Evolutionary conservation across 164 flowering plant genomes (phyloP).

Genomic region (Akebia trifoliata): DNA sequence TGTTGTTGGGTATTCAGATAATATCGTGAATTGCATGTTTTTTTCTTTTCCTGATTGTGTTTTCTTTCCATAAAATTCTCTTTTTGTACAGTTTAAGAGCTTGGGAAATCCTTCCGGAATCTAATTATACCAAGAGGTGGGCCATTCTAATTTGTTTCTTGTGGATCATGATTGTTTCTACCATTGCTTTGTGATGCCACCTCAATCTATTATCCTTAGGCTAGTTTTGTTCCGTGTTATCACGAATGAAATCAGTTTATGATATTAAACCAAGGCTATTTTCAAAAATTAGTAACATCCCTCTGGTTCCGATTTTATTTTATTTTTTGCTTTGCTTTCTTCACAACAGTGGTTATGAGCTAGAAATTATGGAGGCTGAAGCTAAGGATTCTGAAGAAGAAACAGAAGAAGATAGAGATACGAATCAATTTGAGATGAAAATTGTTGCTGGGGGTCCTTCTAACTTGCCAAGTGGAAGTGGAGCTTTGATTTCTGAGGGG

Average conservation of each 20-base stretch:
- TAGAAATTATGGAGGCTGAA: slow-evolving; percentile 78
- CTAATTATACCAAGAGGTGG: slow-evolving; percentile 68
- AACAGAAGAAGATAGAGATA: slow-evolving; percentile 23
- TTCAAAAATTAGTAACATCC: neutral
- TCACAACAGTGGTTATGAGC: slow-evolving; percentile 68
- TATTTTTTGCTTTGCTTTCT: neutral
- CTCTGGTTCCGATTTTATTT: neutral
- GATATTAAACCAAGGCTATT: neutral
- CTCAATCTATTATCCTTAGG: neutral
- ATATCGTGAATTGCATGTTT: neutral
- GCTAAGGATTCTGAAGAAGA: slow-evolving; percentile 96
- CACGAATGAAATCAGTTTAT: neutral
- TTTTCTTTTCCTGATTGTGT: neutral
- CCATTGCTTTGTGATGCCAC: neutral
- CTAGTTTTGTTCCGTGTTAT: too few species aligned
- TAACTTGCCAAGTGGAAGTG: slow-evolving; percentile 23
- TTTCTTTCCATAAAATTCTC: neutral
- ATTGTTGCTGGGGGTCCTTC: slow-evolving; percentile 22
- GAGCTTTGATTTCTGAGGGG: slow-evolving; percentile 8
- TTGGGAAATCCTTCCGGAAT: slow-evolving; percentile 85
- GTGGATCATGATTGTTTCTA: neutral
- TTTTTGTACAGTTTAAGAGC: slow-evolving; percentile 62
- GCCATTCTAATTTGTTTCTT: slow-evolving; percentile 5
- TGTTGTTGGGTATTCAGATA: neutral
- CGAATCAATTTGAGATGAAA: slow-evolving; percentile 18